These are phyloP conservation scores for Sarcodon aspratus DNA, from an alignment of 768 basidiomycete genomes.

Conservation along the genomic window DNA sequence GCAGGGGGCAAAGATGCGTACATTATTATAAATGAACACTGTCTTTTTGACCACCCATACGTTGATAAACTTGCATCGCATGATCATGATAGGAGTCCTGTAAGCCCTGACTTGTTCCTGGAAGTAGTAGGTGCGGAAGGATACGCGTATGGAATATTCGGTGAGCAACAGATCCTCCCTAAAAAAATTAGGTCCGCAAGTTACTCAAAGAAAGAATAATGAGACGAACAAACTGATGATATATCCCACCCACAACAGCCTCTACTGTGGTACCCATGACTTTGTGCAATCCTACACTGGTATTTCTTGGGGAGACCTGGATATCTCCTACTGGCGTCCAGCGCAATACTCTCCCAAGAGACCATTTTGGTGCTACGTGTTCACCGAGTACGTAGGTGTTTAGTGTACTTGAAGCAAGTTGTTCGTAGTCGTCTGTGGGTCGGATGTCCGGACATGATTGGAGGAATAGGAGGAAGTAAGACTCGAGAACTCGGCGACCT, in stretches of 20 bases:
- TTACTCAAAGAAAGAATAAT: background rate
- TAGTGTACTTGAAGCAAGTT: constrained; percentile 41
- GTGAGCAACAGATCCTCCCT: constrained; percentile 29
- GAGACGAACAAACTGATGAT: constrained; percentile 64
- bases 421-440: constrained; percentile 44
- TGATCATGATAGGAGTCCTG: constrained; percentile 36
- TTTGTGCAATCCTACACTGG: constrained; percentile 59
- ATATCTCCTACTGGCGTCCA: constrained; percentile 49
- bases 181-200: background rate
- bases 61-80: constrained; percentile 28
- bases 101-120: constrained; percentile 15
- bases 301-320: background rate
- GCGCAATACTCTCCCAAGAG: constrained; percentile 56
- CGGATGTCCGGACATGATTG: constrained; percentile 36
- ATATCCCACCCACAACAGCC: constrained; percentile 67
- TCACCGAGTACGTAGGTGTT: constrained; percentile 67
- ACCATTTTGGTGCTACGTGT: constrained; percentile 67
- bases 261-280: constrained; percentile 70
- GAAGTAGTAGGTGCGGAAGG: constrained; percentile 23
- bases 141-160: constrained; percentile 30
- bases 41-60: constrained; percentile 33
- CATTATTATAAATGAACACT: too few species aligned
- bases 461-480: constrained; percentile 66
- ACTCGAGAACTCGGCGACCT: constrained; percentile 72
- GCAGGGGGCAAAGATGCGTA: too few species aligned